Evolutionary conservation across 73 alveolate species (phyloP).

Genomic region (Tetrahymena borealis): DNA sequence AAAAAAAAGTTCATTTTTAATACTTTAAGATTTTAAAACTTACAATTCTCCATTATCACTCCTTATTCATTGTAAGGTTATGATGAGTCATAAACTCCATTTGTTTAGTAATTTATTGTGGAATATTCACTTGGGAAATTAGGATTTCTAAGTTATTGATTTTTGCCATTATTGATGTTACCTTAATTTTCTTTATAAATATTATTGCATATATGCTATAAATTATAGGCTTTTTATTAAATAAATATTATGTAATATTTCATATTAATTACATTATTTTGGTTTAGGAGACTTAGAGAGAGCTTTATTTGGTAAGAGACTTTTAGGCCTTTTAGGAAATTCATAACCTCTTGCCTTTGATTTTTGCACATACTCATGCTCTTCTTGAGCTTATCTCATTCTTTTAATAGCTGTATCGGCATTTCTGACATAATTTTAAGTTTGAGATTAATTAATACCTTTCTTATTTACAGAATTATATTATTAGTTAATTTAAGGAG

Average conservation of each 20-base stretch:
- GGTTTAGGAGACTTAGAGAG: background rate
- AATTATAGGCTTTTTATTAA: background rate
- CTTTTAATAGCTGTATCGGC: background rate
- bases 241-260: background rate
- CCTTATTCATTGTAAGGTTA: background rate
- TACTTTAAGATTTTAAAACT: background rate
- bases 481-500: background rate
- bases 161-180: background rate
- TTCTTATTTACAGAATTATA: background rate
- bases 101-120: background rate
- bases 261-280: background rate
- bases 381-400: background rate
- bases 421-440: background rate
- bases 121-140: background rate
- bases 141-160: background rate
- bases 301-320: background rate
- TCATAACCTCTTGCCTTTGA: background rate
- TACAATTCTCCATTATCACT: background rate
- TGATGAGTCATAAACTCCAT: background rate
- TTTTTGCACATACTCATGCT: background rate
- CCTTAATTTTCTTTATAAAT: background rate
- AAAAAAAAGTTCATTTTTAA: background rate
- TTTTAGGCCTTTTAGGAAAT: background rate
- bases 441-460: background rate
- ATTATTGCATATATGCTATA: background rate